phyloP scores from a whole-genome alignment of 2,329 filamentous ascomycete genomes.

The Macrophomina phaseolina region DNA sequence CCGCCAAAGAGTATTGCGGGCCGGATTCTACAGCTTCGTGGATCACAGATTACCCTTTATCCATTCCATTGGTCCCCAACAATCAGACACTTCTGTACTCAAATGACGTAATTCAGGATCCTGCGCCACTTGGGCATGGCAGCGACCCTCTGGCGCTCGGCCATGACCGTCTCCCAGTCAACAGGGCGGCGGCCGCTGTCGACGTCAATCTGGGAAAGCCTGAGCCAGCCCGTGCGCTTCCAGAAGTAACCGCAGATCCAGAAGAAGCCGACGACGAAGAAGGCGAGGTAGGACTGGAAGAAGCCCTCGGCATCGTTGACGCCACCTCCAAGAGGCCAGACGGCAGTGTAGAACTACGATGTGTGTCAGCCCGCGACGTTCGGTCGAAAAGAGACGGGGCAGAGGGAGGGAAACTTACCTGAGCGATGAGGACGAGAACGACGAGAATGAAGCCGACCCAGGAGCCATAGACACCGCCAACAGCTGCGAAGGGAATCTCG shows the following conservation, averaged over 20 bases:
- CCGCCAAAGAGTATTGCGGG: too few relatives aligned
- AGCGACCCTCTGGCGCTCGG: slow-evolving; percentile 57
- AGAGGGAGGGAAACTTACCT: slow-evolving; percentile 40
- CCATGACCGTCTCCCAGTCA: slow-evolving; percentile 69
- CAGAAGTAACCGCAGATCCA: slow-evolving; percentile 63
- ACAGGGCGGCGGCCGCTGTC: slow-evolving; percentile 69
- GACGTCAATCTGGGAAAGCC: slow-evolving; percentile 66
- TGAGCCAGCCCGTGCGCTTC: slow-evolving; percentile 68
- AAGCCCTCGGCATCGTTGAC: slow-evolving; percentile 48
- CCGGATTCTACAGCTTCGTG: too few relatives aligned
- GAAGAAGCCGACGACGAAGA: slow-evolving; percentile 52
- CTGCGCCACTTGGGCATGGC: slow-evolving; percentile 59
- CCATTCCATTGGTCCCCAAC: neutral
- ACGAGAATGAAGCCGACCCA: slow-evolving; percentile 49
- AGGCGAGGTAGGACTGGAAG: slow-evolving; percentile 55
- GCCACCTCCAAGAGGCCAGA: slow-evolving; percentile 38
- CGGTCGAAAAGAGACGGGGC: neutral
- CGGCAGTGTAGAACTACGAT: slow-evolving; percentile 33
- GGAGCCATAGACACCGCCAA: slow-evolving; percentile 48
- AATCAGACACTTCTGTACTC: slow-evolving; percentile 20
- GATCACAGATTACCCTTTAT: neutral
- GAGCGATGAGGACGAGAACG: slow-evolving; percentile 46
- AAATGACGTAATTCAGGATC: slow-evolving; percentile 35
- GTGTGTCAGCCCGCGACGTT: slow-evolving; percentile 7
- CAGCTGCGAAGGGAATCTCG: slow-evolving; percentile 52